These are phyloP conservation scores for Medicago ruthenica DNA, from an alignment of 306 rosid genomes.

Conservation along the genomic window DNA sequence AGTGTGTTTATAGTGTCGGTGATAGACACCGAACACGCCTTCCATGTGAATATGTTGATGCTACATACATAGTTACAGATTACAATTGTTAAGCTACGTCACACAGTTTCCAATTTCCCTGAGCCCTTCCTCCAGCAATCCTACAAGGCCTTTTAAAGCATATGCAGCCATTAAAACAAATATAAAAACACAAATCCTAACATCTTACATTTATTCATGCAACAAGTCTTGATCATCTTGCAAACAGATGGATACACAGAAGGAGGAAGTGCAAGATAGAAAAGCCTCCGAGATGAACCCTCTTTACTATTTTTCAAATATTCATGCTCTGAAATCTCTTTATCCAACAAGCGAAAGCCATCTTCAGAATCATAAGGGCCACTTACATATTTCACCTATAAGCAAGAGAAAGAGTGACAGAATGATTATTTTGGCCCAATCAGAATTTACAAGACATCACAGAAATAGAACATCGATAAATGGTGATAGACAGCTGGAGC, in stretches of 20 bases:
- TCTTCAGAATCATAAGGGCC: constrained; percentile 88
- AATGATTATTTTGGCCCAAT: constrained; percentile 27
- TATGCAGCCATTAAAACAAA: not conserved
- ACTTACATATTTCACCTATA: constrained; percentile 83
- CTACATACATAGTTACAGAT: not conserved
- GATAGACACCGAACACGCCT: not conserved
- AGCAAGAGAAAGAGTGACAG: constrained; percentile 27
- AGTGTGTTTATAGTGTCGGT: not conserved
- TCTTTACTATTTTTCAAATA: constrained; percentile 53
- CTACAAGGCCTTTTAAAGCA: not conserved
- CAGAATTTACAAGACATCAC: constrained; percentile 4
- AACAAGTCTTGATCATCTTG: constrained; percentile 79
- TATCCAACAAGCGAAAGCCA: constrained; percentile 80
- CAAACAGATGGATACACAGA: constrained; percentile 94
- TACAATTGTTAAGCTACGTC: not conserved
- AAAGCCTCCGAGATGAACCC: constrained; percentile 87
- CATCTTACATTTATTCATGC: constrained; percentile 89
- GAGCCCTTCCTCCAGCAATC: not conserved
- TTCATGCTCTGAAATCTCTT: constrained; percentile 80
- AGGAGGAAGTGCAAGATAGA: constrained; percentile 98
- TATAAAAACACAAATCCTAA: constrained; percentile 34
- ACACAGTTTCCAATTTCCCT: not conserved
- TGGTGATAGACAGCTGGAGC: constrained; percentile 37
- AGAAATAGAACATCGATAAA: constrained; percentile 25
- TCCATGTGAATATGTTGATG: not conserved